A percentile compares a stretch with the other conserved stretches of the same genome.
Evolutionary conservation across 306 rosid genomes (phyloP).

Genomic region (Potentilla sterilis): DNA sequence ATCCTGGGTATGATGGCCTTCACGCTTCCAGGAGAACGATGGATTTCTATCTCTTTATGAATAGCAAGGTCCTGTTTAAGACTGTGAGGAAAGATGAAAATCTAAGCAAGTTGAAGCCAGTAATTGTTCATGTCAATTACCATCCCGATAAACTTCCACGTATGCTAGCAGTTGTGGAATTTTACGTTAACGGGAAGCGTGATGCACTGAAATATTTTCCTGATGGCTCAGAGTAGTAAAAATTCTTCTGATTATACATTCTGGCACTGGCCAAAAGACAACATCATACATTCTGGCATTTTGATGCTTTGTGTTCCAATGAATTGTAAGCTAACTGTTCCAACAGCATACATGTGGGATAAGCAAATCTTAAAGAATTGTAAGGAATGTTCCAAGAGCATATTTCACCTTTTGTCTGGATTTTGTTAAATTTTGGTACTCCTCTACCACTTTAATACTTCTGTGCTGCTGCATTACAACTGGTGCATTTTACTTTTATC

Average conservation of each 20-base stretch:
- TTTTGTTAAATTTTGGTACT: neutral
- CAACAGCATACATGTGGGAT: neutral
- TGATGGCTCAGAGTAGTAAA: conserved; percentile 66
- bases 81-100: conserved; percentile 64
- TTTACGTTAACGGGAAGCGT: conserved; percentile 59
- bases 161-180: conserved; percentile 83
- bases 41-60: conserved; percentile 87
- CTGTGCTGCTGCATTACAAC: neutral
- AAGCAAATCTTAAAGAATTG: neutral
- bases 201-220: conserved; percentile 82
- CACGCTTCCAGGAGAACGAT: conserved; percentile 82
- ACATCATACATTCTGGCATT: neutral
- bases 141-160: conserved; percentile 81
- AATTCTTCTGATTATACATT: conserved; percentile 11
- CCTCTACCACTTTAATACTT: neutral
- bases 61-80: conserved; percentile 87
- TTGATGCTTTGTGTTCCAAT: conserved; percentile 20
- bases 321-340: neutral
- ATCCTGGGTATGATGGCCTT: conserved; percentile 76
- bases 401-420: neutral
- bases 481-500: neutral
- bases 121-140: conserved; percentile 79
- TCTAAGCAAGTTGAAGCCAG: conserved; percentile 71
- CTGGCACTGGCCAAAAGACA: neutral
- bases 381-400: conserved; percentile 12